Base-by-base conservation (phyloP, 441 rosid genomes). In the Adansonia madagascariensis region DNA sequence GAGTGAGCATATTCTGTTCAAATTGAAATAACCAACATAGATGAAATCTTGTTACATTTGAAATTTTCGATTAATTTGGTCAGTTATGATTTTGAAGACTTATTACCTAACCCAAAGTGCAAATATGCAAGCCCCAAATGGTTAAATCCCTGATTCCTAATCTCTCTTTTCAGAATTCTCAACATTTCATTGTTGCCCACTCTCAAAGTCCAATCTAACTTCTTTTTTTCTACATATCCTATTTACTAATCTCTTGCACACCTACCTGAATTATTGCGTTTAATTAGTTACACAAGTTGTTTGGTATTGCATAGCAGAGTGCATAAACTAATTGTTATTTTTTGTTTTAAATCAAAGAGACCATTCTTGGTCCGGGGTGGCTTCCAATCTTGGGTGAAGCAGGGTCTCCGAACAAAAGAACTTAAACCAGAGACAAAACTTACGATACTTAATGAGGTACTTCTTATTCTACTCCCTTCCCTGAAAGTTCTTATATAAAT, bases 361-460 rank as follows among this genome's bases (percentile, higher is more conserved):
- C 84, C 99, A 50, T 96, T 89, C 84, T 56, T 92, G 88, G 88
- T 94, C 75, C 88, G 87, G 82, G 99, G 94, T 64, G 99, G 98
- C 76, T 96, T 83, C 86, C 88, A 86, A 78, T 87, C 97, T 78
- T 94, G 99, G 99, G 84, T 73, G 71, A 89, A 86, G 44, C 82
- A 91, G 80, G 96, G 94, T 81, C 90, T 90, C 63, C 92, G 94
- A 60, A 80, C 87, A 71, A 94, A 96, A 84, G 95, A 91, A 78
- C 95, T 90, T 11, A 96, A 89, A 76, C 88, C 92, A 71, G 97
- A 94, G 85, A 91, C 98, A 47, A 75, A 94, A 52, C 81, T 94
- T 43, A 78, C 92, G 52, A 83, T 96, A 74, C 93, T 96, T 79
- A 94, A 89, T 79, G 97, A 96, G 94, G 98, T 92, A 85, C 53